Base-by-base conservation (phyloP, 2,329 filamentous ascomycete genomes). In the Cadophora gregata region DNA sequence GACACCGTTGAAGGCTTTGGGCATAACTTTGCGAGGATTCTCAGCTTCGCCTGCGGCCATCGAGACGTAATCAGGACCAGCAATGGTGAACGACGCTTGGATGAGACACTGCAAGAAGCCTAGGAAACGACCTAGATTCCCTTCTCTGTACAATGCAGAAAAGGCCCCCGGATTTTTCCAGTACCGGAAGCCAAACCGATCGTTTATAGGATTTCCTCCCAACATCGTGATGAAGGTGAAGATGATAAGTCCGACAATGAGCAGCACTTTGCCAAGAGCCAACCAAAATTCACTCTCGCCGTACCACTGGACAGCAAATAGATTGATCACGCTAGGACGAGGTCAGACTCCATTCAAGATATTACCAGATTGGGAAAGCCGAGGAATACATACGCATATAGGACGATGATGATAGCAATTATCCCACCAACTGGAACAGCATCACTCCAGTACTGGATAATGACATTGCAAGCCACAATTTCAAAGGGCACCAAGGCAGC, bases 301-400 rank as follows among this genome's bases (percentile, higher is more conserved):
- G 66, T 92, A 93, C 83, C 85, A 92, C 70, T 90, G 83, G 21
- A 93, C 90, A 0, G 89, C 89, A 67, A 94, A 82, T 56, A 93
- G 72, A 72, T 95, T 95, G 79, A 94, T 93, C n/a, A 59, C 38
- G 6, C 64, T 66, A 24, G 3, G 21, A 16, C 24, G n/a, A 12
- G 31, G 21, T 66, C 14, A 66, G 64, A 50, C 45, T 38, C n/a
- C 6, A 31, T 12, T 31, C 12, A n/a, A 16, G 19, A 24, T 8
- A 21, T 3, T 9, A 47, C 48, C 8, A 29, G 21, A 48, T 36
- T 31, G 38, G 14, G 16, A 21, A 27, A 14, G 1, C 8, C n/a
- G n/a, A 8, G 19, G 16, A 29, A 9, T 45, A 47, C 68, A 38
- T 60, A 73, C 71, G 62, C 72, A 61, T 75, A 75, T 14, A 69